Conservation (phyloP, 352 stramenopile genomes). For the Pythium scleroteichum region DNA sequence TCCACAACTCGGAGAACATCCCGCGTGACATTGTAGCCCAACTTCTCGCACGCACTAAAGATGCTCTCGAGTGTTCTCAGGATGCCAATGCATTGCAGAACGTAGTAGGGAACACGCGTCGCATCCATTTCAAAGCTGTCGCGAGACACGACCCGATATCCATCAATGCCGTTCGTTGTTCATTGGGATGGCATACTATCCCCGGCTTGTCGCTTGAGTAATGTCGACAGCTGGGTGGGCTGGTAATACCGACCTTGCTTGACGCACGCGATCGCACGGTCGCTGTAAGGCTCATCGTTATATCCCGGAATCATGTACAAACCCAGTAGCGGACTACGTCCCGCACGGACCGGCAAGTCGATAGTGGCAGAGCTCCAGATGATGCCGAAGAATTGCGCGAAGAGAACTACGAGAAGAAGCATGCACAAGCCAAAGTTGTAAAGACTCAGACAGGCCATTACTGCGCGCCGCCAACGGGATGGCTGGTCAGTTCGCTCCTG, state of each 20-base stretch:
- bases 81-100: slow-evolving; percentile 14
- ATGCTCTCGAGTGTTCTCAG: slow-evolving; percentile 11
- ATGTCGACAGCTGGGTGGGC: slow-evolving; percentile 30
- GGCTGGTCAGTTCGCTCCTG: too few relatives aligned
- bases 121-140: neutral
- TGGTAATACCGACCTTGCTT: slow-evolving; percentile 19
- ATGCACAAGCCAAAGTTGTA: slow-evolving; percentile 33
- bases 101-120: slow-evolving; percentile 7
- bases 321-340: neutral
- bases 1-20: slow-evolving; percentile 23
- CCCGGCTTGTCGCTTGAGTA: slow-evolving; percentile 6
- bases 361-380: slow-evolving; percentile 20
- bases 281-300: slow-evolving; percentile 44
- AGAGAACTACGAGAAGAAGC: slow-evolving; percentile 29
- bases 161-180: slow-evolving; percentile 11
- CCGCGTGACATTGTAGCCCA: slow-evolving; percentile 30
- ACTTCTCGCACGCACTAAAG: slow-evolving; percentile 1
- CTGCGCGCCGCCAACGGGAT: too few relatives aligned
- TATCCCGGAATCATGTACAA: slow-evolving; percentile 17
- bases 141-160: slow-evolving; percentile 27
- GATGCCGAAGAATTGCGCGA: slow-evolving; percentile 30
- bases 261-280: slow-evolving; percentile 38
- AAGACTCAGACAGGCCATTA: neutral
- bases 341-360: neutral
- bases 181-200: neutral